Evolutionary conservation across 1,284 basidiomycete genomes (phyloP).

Genomic region (Blastosporella zonata): DNA sequence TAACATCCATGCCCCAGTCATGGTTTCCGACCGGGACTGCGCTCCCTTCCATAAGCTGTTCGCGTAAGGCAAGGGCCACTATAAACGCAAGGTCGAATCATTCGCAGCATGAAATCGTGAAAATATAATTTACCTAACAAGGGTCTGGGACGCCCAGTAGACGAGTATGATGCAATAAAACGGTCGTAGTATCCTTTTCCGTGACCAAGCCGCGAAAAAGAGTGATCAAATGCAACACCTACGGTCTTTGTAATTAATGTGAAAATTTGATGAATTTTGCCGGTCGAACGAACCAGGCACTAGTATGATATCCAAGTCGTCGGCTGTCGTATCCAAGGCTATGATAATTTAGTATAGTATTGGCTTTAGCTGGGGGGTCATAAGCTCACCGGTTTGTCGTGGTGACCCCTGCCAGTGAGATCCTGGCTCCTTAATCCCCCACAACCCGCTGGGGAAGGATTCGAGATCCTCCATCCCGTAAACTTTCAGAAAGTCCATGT

Average conservation of each 20-base stretch:
- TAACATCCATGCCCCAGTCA: slow-evolving; percentile 68
- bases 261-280: background rate
- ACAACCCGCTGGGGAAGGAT: slow-evolving; percentile 54
- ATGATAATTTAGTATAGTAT: background rate
- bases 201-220: slow-evolving; percentile 70
- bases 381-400: slow-evolving; percentile 46
- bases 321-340: slow-evolving; percentile 44
- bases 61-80: slow-evolving; percentile 66
- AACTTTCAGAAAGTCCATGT: slow-evolving; percentile 67
- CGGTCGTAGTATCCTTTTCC: slow-evolving; percentile 81
- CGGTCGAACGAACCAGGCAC: slow-evolving; percentile 53
- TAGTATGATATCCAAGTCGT: slow-evolving; percentile 61
- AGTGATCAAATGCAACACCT: slow-evolving; percentile 77
- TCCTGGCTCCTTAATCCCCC: slow-evolving; percentile 74
- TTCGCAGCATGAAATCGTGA: background rate
- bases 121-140: slow-evolving; percentile 45
- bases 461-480: slow-evolving; percentile 56
- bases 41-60: slow-evolving; percentile 58
- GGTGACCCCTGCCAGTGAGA: slow-evolving; percentile 38
- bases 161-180: slow-evolving; percentile 58
- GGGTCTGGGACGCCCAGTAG: slow-evolving; percentile 40
- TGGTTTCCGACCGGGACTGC: slow-evolving; percentile 54
- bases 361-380: background rate
- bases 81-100: background rate
- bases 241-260: slow-evolving; percentile 5